Base-by-base conservation (phyloP, 257 asterid genomes). In the Penstemon eatonii region DNA sequence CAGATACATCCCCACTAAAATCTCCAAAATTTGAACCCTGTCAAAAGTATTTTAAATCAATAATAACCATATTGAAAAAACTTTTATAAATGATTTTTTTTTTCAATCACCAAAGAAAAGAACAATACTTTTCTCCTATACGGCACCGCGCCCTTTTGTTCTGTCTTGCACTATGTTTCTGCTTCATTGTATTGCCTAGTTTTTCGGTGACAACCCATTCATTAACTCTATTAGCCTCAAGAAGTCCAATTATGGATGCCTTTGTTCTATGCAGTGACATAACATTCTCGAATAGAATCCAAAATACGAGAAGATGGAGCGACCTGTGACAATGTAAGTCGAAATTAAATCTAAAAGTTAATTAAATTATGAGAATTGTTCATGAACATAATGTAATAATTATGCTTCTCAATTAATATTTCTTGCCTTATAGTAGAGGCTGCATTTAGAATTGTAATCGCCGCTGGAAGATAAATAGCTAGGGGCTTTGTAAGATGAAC, bases 171-270 rank as follows among this genome's bases (percentile, higher is more conserved):
- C 42, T 25, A 2, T 25, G 33, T 25, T 25, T 25, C 2, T 25
- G 33, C 33, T 25, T 25, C 33, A 25, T 25, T 25, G 33, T 10
- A 49, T 49, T 13, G 10, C 53, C 53, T 8, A 7, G 88, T 66
- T 92, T 92, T 74, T 92, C 98, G 5, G 98, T 92, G 60, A 92
- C 98, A 39, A 92, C 89, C 98, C 98, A 92, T 81, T 92, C 98
- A 37, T 92, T 92, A 2, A 82, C 96, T 44, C 98, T 82, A 77
- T 86, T 89, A 0, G 92, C 96, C 81, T 87, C 98, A 6, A 92
- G 67, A 52, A 92, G 78, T 1, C 98, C 96, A 36, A 92, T 92
- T 79, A 89, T 66, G 3, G 98, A 85, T 0, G 98, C 98, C 84
- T 92, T 92, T 57, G 98, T 89, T 5, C 98, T 89, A 69, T 92